A percentile compares a stretch with the other conserved stretches of the same genome.
Evolutionary conservation across 2,329 filamentous ascomycete genomes (phyloP).

Genomic region (Lachnellula suecica): DNA sequence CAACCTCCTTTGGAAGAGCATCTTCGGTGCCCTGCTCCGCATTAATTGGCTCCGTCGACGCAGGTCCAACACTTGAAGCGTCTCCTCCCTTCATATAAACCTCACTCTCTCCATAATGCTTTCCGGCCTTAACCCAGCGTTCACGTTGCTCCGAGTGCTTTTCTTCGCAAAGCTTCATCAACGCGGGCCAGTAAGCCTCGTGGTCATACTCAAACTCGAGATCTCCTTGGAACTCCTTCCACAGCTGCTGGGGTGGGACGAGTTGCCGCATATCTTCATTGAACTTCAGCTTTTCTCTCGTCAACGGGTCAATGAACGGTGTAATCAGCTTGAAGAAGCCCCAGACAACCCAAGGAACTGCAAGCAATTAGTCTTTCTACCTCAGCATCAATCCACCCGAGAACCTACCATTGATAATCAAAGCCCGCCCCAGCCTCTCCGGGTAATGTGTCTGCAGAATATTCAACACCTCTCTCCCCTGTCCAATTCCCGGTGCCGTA

Average conservation of each 20-base stretch:
- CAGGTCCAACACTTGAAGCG: slow-evolving; percentile 22
- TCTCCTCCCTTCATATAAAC: slow-evolving; percentile 73
- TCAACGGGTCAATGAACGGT: slow-evolving; percentile 94
- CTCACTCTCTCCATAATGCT: slow-evolving; percentile 82
- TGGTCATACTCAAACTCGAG: slow-evolving; percentile 94
- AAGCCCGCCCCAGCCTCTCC: slow-evolving; percentile 81
- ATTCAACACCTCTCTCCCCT: slow-evolving; percentile 79
- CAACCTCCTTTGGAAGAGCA: too few species aligned
- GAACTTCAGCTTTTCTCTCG: slow-evolving; percentile 93
- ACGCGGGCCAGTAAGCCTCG: slow-evolving; percentile 80
- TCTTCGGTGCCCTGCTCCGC: not conserved
- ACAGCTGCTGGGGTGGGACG: slow-evolving; percentile 79
- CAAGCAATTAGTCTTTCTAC: slow-evolving; percentile 16
- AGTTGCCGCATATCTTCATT: slow-evolving; percentile 87
- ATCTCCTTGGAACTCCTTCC: slow-evolving; percentile 72
- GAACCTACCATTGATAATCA: slow-evolving; percentile 80
- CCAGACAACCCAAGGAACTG: slow-evolving; percentile 87
- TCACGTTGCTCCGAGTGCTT: slow-evolving; percentile 60
- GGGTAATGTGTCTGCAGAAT: slow-evolving; percentile 97
- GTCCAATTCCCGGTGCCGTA: slow-evolving; percentile 68
- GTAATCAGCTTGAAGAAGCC: slow-evolving; percentile 96
- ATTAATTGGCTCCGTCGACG: not conserved
- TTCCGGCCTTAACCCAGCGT: slow-evolving; percentile 79
- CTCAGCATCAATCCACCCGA: not conserved
- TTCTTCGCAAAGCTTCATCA: slow-evolving; percentile 69